Evolutionary conservation across 257 asterid species (phyloP), one percentile per base, ranked within the genome.

Genomic region (Salvia miltiorrhiza): DNA sequence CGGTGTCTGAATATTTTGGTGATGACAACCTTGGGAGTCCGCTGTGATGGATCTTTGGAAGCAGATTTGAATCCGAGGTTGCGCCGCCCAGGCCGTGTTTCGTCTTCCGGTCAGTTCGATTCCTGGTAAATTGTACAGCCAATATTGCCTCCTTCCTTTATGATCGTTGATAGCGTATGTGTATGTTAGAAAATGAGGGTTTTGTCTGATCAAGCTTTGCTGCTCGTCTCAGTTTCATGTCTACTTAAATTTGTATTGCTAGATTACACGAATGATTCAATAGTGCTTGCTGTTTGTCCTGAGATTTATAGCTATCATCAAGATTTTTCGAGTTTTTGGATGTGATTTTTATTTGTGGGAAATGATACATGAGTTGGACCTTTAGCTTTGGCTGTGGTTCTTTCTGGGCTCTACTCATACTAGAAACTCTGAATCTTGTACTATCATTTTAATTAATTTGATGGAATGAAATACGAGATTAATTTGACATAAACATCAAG

Each of bases 121-220:
- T 61, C 56, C 68, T 63, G 65, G 85, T 65, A 58, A 50, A 49
- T 60, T 72, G 79, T 78, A 77, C 76, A 79, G 75, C 68, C 39
- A 13, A 49, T 44, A 41, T 37, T 37, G 43, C 43, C 40, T 7
- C 40, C 9, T 37, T 56, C 61, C 41, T 58, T 52, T 17, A 37
- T 65, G 60, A 43, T 26, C 12, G 23, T 63, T 24, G 40, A 14
- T 23, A 41, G 40, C 13, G n/a, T n/a, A 21, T 41, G 40, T 68
- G 63, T 73, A 48, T 60, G 56, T 69, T 53, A 40, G 77, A 70
- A 59, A 6, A 33, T 47, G 63, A 49, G 67, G 56, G 54, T 66
- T 76, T 76, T 64, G 28, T 63, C 26, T 65, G 19, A 19, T 70
- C 32, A 30, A 43, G 71, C 32, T 44, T 37, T 65, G 78, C 39